Evolutionary conservation across 139 green algal species (phyloP), one percentile per base, ranked within the genome.

Genomic region (Chlamydomonas schloesseri): DNA sequence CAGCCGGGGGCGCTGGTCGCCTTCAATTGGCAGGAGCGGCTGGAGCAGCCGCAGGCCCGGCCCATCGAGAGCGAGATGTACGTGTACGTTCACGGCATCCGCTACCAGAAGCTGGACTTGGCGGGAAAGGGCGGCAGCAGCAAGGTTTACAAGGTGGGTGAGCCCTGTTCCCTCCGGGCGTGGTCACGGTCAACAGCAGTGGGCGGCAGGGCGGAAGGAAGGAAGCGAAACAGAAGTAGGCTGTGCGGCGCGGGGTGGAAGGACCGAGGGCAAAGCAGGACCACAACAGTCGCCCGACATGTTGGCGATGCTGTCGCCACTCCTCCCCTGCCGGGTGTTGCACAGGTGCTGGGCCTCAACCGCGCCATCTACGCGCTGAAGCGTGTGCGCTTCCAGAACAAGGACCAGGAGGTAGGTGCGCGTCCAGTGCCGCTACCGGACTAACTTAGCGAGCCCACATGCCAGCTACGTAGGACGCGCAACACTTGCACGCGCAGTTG

Each of bases 361-460:
- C 92, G 94, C 46, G 97, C 97, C 90, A 98, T 98, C 57, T 99
- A 96, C 84, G 97, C 97, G 17, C 88, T 99, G 21, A 99, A 99
- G 92, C 94, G 96, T 82, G 99, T 99, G 90, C 92, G 93, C 47
- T 91, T 99, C 70, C 75, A 80, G 11, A 90, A 92, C 82, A 92
- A 92, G 86, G 89, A 92, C 82, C 72, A 82, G 18, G 89, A 92
- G 85, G 89, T 84, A 37, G 34, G 76, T n/a, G n/a, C n/a, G n/a
- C n/a, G n/a, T n/a, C 1, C 20, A 47, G 8, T 69, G 60, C n/a
- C n/a, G n/a, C n/a, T n/a, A n/a, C n/a, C n/a, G n/a, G 14, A 60
- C 53, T 60, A 60, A 60, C 14, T 60, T n/a, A n/a, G n/a, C n/a
- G n/a, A n/a, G n/a, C n/a, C 53, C 53, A 14, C 53, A 34, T 72